Percentiles rank a stretch among this genome's conserved stretches.
These are phyloP conservation scores for Penicillium sp. DNA, from an alignment of 2,329 filamentous ascomycete genomes.

Conservation along the genomic window DNA sequence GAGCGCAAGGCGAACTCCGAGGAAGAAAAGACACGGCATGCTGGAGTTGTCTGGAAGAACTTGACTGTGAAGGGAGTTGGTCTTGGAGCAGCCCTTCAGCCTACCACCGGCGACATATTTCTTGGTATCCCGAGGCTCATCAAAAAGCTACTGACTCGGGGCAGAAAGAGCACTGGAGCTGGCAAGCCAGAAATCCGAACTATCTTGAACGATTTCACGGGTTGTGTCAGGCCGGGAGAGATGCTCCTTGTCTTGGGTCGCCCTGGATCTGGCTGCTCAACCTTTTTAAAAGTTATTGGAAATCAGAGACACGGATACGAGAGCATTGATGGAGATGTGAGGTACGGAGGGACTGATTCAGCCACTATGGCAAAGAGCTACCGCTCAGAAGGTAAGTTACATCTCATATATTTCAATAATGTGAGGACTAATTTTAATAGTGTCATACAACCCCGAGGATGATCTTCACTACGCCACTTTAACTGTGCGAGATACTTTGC, in stretches of 20 bases:
- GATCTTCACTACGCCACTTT: constrained; percentile 74
- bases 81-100: constrained; percentile 57
- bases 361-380: constrained; percentile 48
- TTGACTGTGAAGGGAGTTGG: constrained; percentile 67
- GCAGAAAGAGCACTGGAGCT: constrained; percentile 25
- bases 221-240: constrained; percentile 40
- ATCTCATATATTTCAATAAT: not conserved
- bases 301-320: constrained; percentile 61
- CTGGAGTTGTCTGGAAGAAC: constrained; percentile 64
- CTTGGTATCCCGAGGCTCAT: constrained; percentile 46
- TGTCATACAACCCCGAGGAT: constrained; percentile 72
- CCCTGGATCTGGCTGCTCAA: constrained; percentile 59
- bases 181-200: constrained; percentile 54
- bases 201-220: constrained; percentile 60
- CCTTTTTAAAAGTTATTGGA: constrained; percentile 74
- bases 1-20: constrained; percentile 61
- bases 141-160: constrained; percentile 41
- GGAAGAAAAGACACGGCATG: constrained; percentile 64
- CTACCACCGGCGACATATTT: constrained; percentile 54
- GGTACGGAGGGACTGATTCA: constrained; percentile 53
- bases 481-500: constrained; percentile 67
- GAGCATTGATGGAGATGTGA: constrained; percentile 52
- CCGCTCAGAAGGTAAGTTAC: constrained; percentile 37
- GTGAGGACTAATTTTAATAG: constrained; percentile 31
- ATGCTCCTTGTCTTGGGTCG: constrained; percentile 41